A percentile compares a stretch with the other conserved stretches of the same genome.
These are phyloP conservation scores for Bipolaris victoriae DNA, from an alignment of 2,329 filamentous ascomycete species.

Conservation along the genomic window DNA sequence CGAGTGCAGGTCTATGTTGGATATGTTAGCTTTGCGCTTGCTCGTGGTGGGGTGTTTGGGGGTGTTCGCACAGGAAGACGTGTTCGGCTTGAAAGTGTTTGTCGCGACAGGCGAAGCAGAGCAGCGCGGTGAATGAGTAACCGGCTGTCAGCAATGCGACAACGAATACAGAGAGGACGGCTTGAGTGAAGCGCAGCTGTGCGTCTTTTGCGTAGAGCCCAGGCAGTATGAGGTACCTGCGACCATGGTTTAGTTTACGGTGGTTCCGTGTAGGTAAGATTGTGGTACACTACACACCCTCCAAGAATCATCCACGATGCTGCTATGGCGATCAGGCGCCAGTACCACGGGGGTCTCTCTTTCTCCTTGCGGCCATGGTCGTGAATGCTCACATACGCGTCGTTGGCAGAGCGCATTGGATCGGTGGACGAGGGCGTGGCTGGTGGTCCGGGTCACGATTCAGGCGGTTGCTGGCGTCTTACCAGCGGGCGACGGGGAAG, in stretches of 20 bases:
- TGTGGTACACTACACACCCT: conserved; percentile 48
- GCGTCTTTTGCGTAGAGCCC: conserved; percentile 52
- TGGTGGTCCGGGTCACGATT: conserved; percentile 27
- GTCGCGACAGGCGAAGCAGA: conserved; percentile 56
- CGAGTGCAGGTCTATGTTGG: conserved; percentile 46
- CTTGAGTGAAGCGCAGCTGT: conserved; percentile 49
- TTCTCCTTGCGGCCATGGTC: conserved; percentile 26
- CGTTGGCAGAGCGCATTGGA: conserved; percentile 41
- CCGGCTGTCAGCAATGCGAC: conserved; percentile 56
- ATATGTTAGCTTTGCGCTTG: conserved; percentile 25
- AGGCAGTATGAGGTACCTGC: conserved; percentile 57
- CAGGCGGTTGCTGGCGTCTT: conserved; percentile 26
- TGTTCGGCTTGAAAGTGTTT: conserved; percentile 56
- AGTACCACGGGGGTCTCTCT: conserved; percentile 54
- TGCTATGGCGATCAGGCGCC: conserved; percentile 52
- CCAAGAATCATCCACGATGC: conserved; percentile 57
- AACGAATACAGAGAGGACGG: conserved; percentile 53
- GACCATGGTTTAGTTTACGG: conserved; percentile 15
- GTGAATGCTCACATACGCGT: conserved; percentile 40
- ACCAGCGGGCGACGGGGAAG: conserved; percentile 10
- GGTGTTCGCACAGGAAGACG: conserved; percentile 52
- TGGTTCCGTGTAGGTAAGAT: background rate
- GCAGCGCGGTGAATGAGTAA: conserved; percentile 56
- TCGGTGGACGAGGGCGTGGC: conserved; percentile 27
- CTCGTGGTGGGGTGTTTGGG: background rate